These are phyloP conservation scores for Bipolaris bicolor DNA, from an alignment of 2,329 filamentous ascomycete genomes.

Conservation along the genomic window DNA sequence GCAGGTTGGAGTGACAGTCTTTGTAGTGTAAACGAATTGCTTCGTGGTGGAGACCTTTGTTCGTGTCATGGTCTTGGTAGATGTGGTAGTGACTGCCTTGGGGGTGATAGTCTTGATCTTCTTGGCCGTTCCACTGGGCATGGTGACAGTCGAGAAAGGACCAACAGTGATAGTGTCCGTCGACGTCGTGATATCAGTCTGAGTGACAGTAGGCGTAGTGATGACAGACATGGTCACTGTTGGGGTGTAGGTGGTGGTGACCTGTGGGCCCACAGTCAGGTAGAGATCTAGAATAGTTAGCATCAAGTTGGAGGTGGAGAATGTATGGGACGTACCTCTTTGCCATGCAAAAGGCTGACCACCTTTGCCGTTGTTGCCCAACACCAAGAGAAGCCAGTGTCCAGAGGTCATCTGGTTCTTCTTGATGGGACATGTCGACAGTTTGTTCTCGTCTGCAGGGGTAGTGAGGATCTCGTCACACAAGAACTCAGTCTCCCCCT, in stretches of 20 bases:
- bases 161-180: constrained; percentile 32
- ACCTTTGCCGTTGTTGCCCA: constrained; percentile 53
- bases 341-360: constrained; percentile 55
- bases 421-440: constrained; percentile 52
- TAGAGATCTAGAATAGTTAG: constrained; percentile 35
- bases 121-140: constrained; percentile 42
- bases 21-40: constrained; percentile 36
- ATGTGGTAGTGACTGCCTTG: constrained; percentile 31
- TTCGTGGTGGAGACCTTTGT: constrained; percentile 37
- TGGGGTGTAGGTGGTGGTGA: constrained; percentile 40
- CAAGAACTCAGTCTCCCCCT: constrained; percentile 49
- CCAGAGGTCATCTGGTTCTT: constrained; percentile 54
- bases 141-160: constrained; percentile 39
- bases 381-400: constrained; percentile 53
- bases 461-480: constrained; percentile 51
- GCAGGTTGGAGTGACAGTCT: constrained; percentile 49
- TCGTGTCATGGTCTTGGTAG: constrained; percentile 36
- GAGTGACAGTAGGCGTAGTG: constrained; percentile 33
- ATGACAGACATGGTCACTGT: constrained; percentile 45
- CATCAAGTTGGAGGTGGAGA: constrained; percentile 9
- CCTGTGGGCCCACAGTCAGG: constrained; percentile 42
- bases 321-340: constrained; percentile 45
- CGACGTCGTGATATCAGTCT: constrained; percentile 33
- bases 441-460: constrained; percentile 47
- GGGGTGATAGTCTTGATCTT: constrained; percentile 43